A percentile compares a stretch with the other conserved stretches of the same genome.
Conservation (phyloP, 2,329 filamentous ascomycete species). For the Cladosporium sp. region DNA sequence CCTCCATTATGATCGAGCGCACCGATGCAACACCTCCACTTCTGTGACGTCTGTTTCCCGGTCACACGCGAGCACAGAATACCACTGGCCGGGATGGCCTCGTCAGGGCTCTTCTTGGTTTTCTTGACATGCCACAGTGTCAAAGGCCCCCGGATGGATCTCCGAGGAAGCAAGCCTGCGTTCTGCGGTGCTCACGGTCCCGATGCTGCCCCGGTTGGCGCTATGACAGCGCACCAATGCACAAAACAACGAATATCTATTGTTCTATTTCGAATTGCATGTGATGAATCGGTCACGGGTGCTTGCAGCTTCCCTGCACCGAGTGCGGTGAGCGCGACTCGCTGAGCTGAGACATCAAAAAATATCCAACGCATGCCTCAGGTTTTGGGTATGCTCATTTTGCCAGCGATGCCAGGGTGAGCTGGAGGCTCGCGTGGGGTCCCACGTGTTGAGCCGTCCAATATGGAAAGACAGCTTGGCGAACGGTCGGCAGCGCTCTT, state of each 20-base stretch:
- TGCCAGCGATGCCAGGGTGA: background rate
- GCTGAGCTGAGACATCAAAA: no score
- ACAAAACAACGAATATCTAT: no score
- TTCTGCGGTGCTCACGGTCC: constrained; percentile 6
- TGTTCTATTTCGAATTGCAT: background rate
- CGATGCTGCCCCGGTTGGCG: background rate
- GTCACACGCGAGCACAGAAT: no score
- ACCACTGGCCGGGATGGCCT: no score
- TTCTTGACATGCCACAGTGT: background rate
- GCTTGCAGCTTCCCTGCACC: constrained; percentile 1
- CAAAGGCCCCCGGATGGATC: constrained; percentile 1
- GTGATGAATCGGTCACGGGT: background rate
- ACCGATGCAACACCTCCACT: no score
- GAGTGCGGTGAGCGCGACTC: constrained; percentile 1
- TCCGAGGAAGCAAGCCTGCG: constrained; percentile 3
- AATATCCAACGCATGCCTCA: constrained; percentile 4
- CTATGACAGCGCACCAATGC: constrained; percentile 8
- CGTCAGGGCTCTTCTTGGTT: no score
- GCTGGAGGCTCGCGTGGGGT: background rate
- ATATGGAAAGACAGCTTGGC: constrained; percentile 4
- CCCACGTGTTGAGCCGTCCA: constrained; percentile 2
- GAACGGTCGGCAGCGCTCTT: background rate
- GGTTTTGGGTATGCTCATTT: background rate
- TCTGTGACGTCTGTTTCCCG: no score
- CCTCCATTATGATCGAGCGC: no score